phyloP scores from a whole-genome alignment of 2,329 filamentous ascomycete species.

The Calonectria hawksworthii region DNA sequence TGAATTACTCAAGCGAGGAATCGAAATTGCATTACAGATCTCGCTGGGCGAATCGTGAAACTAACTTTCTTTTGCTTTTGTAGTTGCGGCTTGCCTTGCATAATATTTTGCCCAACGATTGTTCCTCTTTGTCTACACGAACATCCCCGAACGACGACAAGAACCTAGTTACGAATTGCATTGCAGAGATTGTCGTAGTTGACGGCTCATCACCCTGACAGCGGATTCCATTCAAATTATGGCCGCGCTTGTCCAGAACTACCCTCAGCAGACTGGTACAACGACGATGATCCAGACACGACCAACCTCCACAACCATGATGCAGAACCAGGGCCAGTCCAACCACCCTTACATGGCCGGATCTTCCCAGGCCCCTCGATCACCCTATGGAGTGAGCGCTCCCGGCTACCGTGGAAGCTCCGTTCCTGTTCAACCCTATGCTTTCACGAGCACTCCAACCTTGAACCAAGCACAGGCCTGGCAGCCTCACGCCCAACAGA shows the following conservation, averaged over 20 bases:
- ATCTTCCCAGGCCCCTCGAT: conserved; percentile 49
- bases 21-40: background rate
- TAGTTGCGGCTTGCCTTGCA: conserved; percentile 32
- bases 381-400: conserved; percentile 50
- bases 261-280: conserved; percentile 81
- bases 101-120: conserved; percentile 33
- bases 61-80: background rate
- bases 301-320: conserved; percentile 68
- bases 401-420: conserved; percentile 69
- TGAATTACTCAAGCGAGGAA: background rate
- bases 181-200: conserved; percentile 35
- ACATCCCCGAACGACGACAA: conserved; percentile 31
- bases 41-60: background rate
- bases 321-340: conserved; percentile 65
- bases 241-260: conserved; percentile 88
- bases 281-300: conserved; percentile 83
- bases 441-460: conserved; percentile 79
- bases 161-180: conserved; percentile 27
- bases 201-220: conserved; percentile 24
- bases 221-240: conserved; percentile 64
- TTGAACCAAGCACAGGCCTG: conserved; percentile 69
- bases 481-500: conserved; percentile 55
- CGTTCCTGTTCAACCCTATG: conserved; percentile 80
- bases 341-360: conserved; percentile 65
- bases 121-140: conserved; percentile 7